A percentile compares a stretch with the other conserved stretches of the same genome.
phyloP scores from a whole-genome alignment of 1,139 yeast genomes.

The Suhomyces choctaworum region DNA sequence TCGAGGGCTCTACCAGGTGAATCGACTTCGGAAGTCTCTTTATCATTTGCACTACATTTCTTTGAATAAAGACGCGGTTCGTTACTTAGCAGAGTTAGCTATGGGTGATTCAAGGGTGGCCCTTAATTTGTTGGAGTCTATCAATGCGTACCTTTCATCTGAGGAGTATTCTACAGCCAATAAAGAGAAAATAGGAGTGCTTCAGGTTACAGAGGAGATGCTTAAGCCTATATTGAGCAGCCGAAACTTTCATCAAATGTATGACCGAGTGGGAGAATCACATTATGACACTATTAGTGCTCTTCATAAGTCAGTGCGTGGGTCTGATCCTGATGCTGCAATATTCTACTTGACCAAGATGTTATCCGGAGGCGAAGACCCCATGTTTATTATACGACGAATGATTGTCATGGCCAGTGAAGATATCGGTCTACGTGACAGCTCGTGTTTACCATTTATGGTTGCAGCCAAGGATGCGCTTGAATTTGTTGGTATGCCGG shows the following conservation, averaged over 20 bases:
- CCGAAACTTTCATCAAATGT: slow-evolving; percentile 56
- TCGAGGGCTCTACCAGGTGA: slow-evolving; percentile 63
- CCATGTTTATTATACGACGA: slow-evolving; percentile 84
- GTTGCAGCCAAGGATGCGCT: slow-evolving; percentile 83
- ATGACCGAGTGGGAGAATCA: slow-evolving; percentile 85
- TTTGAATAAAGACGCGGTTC: slow-evolving; percentile 56
- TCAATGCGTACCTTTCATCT: slow-evolving; percentile 45
- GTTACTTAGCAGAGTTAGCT: slow-evolving; percentile 72
- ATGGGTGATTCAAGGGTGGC: slow-evolving; percentile 91
- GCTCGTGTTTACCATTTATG: slow-evolving; percentile 82
- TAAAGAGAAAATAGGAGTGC: slow-evolving; percentile 25
- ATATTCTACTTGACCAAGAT: slow-evolving; percentile 81
- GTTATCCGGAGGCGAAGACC: slow-evolving; percentile 93
- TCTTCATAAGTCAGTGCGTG: slow-evolving; percentile 87
- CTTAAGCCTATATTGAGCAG: slow-evolving; percentile 42
- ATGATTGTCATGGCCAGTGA: slow-evolving; percentile 93
- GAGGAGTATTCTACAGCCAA: slow-evolving; percentile 23
- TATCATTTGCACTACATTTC: slow-evolving; percentile 48
- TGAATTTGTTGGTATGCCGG: slow-evolving; percentile 95
- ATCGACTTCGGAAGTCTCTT: slow-evolving; percentile 52
- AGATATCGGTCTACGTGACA: slow-evolving; percentile 83
- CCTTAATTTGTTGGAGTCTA: slow-evolving; percentile 64
- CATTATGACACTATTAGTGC: slow-evolving; percentile 96
- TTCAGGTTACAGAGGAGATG: slow-evolving; percentile 33
- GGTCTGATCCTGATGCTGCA: slow-evolving; percentile 87